Percentiles rank a stretch among this genome's conserved stretches.
phyloP scores from a whole-genome alignment of 495 filamentous ascomycete genomes.

The Trichoderma parareesei region DNA sequence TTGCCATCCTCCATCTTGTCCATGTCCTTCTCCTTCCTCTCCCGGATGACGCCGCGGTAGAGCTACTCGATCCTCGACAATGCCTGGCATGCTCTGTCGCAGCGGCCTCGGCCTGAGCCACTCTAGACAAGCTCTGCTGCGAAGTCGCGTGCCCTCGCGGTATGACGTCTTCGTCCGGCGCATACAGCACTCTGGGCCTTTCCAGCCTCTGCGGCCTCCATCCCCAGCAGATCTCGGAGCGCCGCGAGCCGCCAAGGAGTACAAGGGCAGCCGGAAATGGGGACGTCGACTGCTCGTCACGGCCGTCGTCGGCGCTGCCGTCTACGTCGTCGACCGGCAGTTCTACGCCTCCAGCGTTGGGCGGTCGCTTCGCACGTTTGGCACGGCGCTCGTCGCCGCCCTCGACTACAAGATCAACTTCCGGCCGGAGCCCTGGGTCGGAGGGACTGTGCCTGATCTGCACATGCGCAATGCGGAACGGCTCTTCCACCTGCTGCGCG shows the following conservation, averaged over 20 bases:
- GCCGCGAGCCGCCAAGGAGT: constrained; percentile 57
- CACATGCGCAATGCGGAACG: constrained; percentile 78
- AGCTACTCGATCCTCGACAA: not conserved
- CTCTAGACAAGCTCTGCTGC: constrained; percentile 5
- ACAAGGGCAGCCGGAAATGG: constrained; percentile 63
- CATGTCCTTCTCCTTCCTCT: not conserved
- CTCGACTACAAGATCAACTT: constrained; percentile 97
- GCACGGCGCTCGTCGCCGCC: constrained; percentile 69
- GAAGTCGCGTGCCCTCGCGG: not conserved
- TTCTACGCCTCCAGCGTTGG: constrained; percentile 70
- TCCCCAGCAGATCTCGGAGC: constrained; percentile 71
- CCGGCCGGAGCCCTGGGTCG: constrained; percentile 58
- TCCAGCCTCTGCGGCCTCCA: constrained; percentile 71
- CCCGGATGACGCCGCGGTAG: constrained; percentile 4
- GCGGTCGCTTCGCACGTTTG: constrained; percentile 76
- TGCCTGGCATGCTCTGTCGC: constrained; percentile 8
- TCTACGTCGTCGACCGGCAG: constrained; percentile 60
- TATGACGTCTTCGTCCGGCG: constrained; percentile 11
- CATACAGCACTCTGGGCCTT: constrained; percentile 26
- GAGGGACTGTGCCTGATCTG: constrained; percentile 57
- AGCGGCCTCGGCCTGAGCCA: not conserved
- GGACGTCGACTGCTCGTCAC: constrained; percentile 61
- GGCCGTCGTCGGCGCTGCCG: constrained; percentile 46
- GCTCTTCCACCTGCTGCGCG: constrained; percentile 65
- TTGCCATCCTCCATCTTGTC: not conserved